Percentiles rank a stretch among this genome's conserved stretches.
phyloP scores from a whole-genome alignment of 2,329 filamentous ascomycete genomes.

The Pyrenochaeta sp. region DNA sequence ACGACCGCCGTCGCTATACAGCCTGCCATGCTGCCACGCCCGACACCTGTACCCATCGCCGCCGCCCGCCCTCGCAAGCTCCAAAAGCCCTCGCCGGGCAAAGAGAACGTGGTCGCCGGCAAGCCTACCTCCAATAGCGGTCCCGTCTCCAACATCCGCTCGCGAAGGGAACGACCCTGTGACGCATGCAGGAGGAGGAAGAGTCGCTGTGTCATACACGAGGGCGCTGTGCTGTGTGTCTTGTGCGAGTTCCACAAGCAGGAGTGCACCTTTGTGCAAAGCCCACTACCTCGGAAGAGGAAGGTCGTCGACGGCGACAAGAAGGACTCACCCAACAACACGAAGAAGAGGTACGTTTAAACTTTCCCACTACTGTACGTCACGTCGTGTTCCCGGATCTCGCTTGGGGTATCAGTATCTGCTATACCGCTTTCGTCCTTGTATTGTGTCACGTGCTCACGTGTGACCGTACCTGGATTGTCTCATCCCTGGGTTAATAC shows the following conservation, averaged over 20 bases:
- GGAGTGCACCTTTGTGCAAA: conserved; percentile 80
- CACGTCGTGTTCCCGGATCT: conserved; percentile 12
- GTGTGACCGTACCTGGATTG: conserved; percentile 14
- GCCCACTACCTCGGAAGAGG: conserved; percentile 80
- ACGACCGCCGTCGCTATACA: conserved; percentile 59
- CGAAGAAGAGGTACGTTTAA: conserved; percentile 73
- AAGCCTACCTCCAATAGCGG: conserved; percentile 48
- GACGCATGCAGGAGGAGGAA: conserved; percentile 78
- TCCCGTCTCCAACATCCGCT: conserved; percentile 50
- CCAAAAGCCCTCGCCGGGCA: conserved; percentile 52
- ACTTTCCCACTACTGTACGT: conserved; percentile 26
- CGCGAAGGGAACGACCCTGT: conserved; percentile 54
- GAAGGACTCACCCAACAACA: conserved; percentile 64
- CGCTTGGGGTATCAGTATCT: conserved; percentile 11
- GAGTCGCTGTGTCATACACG: conserved; percentile 79
- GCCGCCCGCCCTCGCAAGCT: conserved; percentile 55
- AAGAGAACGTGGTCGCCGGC: conserved; percentile 53
- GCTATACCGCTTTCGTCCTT: conserved; percentile 13
- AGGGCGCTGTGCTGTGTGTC: conserved; percentile 75
- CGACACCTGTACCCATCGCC: conserved; percentile 56
- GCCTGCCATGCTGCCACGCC: conserved; percentile 52
- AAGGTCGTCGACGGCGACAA: conserved; percentile 73
- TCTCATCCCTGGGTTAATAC: background rate
- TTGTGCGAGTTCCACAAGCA: conserved; percentile 80
- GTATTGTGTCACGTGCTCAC: conserved; percentile 33